Percentiles rank a stretch among this genome's conserved stretches.
Evolutionary conservation across 2,329 filamentous ascomycete genomes (phyloP).

Genomic region (Talaromyces marneffei): DNA sequence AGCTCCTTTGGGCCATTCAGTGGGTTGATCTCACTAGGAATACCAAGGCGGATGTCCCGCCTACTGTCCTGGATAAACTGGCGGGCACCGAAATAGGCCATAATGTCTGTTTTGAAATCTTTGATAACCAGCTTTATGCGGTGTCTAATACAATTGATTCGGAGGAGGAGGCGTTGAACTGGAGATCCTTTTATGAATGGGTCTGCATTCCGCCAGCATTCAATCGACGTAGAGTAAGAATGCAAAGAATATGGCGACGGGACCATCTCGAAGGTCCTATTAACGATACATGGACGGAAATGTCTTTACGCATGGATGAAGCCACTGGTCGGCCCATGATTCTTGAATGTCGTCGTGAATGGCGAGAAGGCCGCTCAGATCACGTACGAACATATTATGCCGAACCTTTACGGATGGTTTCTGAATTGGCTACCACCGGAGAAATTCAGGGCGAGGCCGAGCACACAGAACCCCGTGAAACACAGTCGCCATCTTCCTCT

Average conservation of each 20-base stretch:
- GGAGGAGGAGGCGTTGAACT: conserved; percentile 59
- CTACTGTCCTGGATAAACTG: conserved; percentile 52
- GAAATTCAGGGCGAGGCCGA: conserved; percentile 1
- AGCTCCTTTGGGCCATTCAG: conserved; percentile 58
- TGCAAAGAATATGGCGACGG: conserved; percentile 57
- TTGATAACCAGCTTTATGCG: conserved; percentile 61
- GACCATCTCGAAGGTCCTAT: conserved; percentile 65
- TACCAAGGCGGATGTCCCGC: conserved; percentile 37
- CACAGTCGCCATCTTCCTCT: not conserved
- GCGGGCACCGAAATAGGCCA: conserved; percentile 61
- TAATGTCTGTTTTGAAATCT: conserved; percentile 66
- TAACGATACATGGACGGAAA: conserved; percentile 66
- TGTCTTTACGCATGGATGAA: conserved; percentile 59
- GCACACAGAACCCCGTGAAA: not conserved
- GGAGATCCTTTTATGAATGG: conserved; percentile 65
- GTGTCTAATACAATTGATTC: conserved; percentile 61
- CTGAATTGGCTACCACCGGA: conserved; percentile 14
- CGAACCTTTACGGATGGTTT: conserved; percentile 31
- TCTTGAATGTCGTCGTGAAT: conserved; percentile 65
- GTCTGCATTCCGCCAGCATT: conserved; percentile 53
- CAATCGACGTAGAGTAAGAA: conserved; percentile 41
- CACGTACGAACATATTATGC: conserved; percentile 63
- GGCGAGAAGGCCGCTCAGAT: conserved; percentile 51
- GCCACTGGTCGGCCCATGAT: conserved; percentile 54
- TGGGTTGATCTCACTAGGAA: conserved; percentile 45